Evolutionary conservation across 2,329 filamentous ascomycete species (phyloP).

Genomic region (Xylaria sp.): DNA sequence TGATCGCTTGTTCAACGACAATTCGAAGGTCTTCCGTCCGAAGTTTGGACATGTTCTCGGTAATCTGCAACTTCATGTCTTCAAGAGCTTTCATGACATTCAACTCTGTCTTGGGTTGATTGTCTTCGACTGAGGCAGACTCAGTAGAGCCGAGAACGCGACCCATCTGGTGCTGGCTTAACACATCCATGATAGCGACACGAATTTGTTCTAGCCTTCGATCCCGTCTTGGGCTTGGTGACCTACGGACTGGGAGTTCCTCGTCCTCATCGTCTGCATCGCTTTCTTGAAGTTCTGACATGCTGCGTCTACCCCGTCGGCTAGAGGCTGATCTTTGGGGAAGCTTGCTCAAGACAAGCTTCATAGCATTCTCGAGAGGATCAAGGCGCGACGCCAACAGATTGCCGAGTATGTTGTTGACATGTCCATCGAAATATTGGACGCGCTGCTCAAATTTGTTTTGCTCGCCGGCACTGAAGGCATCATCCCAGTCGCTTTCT

Average conservation of each 20-base stretch:
- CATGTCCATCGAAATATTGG: slow-evolving; percentile 84
- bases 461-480: slow-evolving; percentile 76
- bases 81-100: slow-evolving; percentile 62
- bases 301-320: slow-evolving; percentile 56
- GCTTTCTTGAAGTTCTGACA: slow-evolving; percentile 71
- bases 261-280: slow-evolving; percentile 95
- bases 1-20: slow-evolving; percentile 59
- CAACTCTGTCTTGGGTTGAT: slow-evolving; percentile 38
- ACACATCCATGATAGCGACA: slow-evolving; percentile 64
- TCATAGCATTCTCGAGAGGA: slow-evolving; percentile 78
- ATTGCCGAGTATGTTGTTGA: slow-evolving; percentile 78
- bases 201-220: slow-evolving; percentile 79
- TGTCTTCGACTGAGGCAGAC: slow-evolving; percentile 24
- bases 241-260: slow-evolving; percentile 57
- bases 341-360: slow-evolving; percentile 59
- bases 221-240: slow-evolving; percentile 72
- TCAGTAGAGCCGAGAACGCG: slow-evolving; percentile 32
- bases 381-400: slow-evolving; percentile 70
- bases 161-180: slow-evolving; percentile 52
- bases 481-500: slow-evolving; percentile 87
- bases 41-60: slow-evolving; percentile 41
- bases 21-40: slow-evolving; percentile 51
- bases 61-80: slow-evolving; percentile 54
- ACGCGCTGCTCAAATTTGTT: slow-evolving; percentile 75
- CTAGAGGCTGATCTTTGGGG: slow-evolving; percentile 51